Percentiles rank a stretch among this genome's conserved stretches.
Conservation (phyloP, 2,329 filamentous ascomycete genomes). For the Xylaria sp. region DNA sequence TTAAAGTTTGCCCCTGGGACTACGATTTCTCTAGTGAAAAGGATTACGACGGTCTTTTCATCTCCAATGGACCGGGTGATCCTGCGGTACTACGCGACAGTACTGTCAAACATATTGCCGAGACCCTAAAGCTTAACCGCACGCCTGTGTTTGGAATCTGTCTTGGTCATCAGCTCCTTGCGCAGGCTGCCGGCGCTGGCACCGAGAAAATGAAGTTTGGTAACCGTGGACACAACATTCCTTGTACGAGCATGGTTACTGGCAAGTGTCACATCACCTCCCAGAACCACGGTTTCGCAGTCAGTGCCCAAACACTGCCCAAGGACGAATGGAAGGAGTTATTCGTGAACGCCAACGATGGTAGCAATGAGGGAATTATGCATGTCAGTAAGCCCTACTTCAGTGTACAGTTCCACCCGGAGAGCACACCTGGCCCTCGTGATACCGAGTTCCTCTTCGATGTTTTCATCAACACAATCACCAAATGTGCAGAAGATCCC, state of each 20-base stretch:
- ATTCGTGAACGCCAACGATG: constrained; percentile 98
- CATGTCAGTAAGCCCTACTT: constrained; percentile 89
- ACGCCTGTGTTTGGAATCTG: constrained; percentile 97
- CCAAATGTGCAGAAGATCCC: constrained; percentile 73
- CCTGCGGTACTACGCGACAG: constrained; percentile 85
- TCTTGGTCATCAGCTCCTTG: constrained; percentile 91
- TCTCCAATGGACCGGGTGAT: constrained; percentile 97
- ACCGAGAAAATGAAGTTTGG: constrained; percentile 99
- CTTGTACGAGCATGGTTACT: constrained; percentile 93
- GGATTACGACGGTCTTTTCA: constrained; percentile 95
- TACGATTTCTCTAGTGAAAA: constrained; percentile 87
- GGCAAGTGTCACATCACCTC: constrained; percentile 99
- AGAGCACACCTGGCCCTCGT: constrained; percentile 92
- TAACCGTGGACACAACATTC: constrained; percentile 98
- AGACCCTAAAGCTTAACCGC: constrained; percentile 79
- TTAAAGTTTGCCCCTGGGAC: constrained; percentile 95
- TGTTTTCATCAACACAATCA: constrained; percentile 90
- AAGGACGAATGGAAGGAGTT: constrained; percentile 84
- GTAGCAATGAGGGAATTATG: constrained; percentile 97
- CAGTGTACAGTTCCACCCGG: constrained; percentile 99
- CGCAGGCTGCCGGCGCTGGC: constrained; percentile 83
- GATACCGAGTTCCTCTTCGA: constrained; percentile 98
- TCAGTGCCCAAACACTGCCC: constrained; percentile 80
- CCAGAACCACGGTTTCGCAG: constrained; percentile 97
- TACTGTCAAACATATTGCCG: constrained; percentile 76